phyloP scores from a whole-genome alignment of 2,329 filamentous ascomycete genomes.

The Xylogone sp. region DNA sequence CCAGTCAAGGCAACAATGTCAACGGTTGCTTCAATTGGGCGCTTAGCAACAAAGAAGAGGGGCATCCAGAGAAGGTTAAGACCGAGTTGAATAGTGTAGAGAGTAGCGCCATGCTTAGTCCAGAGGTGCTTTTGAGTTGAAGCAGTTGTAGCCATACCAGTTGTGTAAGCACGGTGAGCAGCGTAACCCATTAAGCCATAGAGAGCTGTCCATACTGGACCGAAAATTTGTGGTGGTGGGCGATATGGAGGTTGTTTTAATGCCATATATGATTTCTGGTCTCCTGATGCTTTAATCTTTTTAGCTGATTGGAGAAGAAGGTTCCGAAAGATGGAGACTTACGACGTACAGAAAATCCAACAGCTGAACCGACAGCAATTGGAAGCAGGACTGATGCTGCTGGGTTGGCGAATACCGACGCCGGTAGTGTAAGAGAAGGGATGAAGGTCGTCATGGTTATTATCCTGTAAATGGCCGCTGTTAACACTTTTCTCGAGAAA shows the following conservation, averaged over 20 bases:
- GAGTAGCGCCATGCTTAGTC: conserved; percentile 66
- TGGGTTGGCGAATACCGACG: conserved; percentile 66
- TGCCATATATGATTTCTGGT: conserved; percentile 57
- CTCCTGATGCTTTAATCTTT: conserved; percentile 43
- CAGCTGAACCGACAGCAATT: conserved; percentile 65
- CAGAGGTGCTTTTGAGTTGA: conserved; percentile 18
- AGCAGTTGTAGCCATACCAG: conserved; percentile 50
- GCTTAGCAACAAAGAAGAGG: conserved; percentile 78
- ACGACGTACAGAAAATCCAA: conserved; percentile 68
- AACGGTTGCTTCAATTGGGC: conserved; percentile 68
- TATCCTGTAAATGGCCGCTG: neutral
- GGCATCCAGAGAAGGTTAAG: conserved; percentile 91
- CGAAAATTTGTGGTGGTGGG: conserved; percentile 59
- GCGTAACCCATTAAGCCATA: conserved; percentile 85
- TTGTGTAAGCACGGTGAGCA: conserved; percentile 70
- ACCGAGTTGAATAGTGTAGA: conserved; percentile 83
- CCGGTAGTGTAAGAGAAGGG: conserved; percentile 71
- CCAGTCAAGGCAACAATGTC: conserved; percentile 74
- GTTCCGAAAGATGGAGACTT: conserved; percentile 27
- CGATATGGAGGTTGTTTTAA: conserved; percentile 65
- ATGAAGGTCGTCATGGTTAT: conserved; percentile 73
- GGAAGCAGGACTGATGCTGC: conserved; percentile 74
- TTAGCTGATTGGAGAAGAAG: neutral
- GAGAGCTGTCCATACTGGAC: conserved; percentile 62
- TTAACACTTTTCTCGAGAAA: too few species aligned